Base-by-base conservation (phyloP, 768 basidiomycete species). In the Xerocomus spinulosus region DNA sequence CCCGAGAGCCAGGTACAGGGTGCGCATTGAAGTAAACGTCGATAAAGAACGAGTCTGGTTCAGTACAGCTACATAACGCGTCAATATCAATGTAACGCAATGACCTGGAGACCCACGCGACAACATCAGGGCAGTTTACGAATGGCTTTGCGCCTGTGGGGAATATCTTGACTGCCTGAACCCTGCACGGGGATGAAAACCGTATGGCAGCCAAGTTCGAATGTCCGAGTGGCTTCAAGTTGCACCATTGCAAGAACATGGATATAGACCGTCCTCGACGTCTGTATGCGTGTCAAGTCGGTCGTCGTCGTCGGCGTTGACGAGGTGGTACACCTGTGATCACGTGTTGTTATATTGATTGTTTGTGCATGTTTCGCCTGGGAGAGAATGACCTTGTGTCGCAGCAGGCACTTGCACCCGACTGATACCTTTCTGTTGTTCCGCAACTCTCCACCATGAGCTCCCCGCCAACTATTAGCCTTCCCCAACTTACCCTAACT, bases 21-120 rank as follows among this genome's bases (percentile, higher is more conserved):
- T 81, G 78, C 0, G 85, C 82, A 67, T 88, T 89, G 68, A 91
- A 82, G 64, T 79, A 87, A 9, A 89, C 69, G 45, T 89, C 79
- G 15, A 88, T 70, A 58, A 81, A 83, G 70, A 90, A 89, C 0
- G 84, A 76, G 6, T 79, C 76, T 1, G 87, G 88, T 52, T 84
- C 79, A 23, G 88, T 91, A 50, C 72, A 69, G 46, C 88, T 89
- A 50, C 17, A 34, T 57, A 44, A 23, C 9, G 32, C 10, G 21
- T 55, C 26, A 52, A 26, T 14, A n/a, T 21, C 18, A 15, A 36
- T 15, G 17, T 42, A 23, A 20, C 8, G 4, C 17, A 12, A 17
- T 41, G 9, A 17, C 44, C 34, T 35, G 20, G 43, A 64, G 15
- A 64, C 78, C 48, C 57, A 86, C 86, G 84, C 82, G 55, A 84